Conservation (phyloP, 345 rosid species). For the Corymbia maculata region DNA sequence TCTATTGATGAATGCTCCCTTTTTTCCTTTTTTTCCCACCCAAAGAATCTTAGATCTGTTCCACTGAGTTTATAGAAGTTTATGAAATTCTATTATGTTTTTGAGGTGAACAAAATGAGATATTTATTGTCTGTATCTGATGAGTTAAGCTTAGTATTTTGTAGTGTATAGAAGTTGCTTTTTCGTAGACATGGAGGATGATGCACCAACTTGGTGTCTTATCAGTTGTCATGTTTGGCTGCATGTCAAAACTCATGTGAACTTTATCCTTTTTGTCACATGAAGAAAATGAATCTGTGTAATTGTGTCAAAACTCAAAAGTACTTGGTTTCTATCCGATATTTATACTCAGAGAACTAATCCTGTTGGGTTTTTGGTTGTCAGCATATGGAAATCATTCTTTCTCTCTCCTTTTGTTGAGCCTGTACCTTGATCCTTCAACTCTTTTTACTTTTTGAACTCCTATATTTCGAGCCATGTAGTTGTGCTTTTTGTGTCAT, state of each 20-base stretch:
- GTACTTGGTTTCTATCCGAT: background rate
- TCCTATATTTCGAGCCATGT: background rate
- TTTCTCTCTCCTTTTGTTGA: background rate
- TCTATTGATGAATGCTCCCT: background rate
- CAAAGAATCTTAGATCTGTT: background rate
- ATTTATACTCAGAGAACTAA: background rate
- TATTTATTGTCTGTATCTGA: background rate
- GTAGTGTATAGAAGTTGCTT: background rate
- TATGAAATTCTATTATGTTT: background rate
- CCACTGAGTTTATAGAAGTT: background rate
- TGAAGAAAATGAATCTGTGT: background rate
- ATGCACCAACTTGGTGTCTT: background rate
- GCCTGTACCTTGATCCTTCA: background rate
- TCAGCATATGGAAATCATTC: background rate
- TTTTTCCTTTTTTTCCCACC: background rate
- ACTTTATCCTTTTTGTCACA: background rate
- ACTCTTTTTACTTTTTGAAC: background rate
- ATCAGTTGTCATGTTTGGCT: background rate
- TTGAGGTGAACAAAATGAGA: background rate
- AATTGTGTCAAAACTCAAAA: background rate
- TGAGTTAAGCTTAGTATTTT: background rate
- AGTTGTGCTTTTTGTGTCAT: background rate
- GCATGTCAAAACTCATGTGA: background rate
- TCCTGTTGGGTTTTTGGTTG: background rate
- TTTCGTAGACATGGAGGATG: background rate